Percentiles rank a stretch among this genome's conserved stretches.
Evolutionary conservation across 1,139 yeast species (phyloP).

Genomic region (Barnettozyma hawaiiensis): DNA sequence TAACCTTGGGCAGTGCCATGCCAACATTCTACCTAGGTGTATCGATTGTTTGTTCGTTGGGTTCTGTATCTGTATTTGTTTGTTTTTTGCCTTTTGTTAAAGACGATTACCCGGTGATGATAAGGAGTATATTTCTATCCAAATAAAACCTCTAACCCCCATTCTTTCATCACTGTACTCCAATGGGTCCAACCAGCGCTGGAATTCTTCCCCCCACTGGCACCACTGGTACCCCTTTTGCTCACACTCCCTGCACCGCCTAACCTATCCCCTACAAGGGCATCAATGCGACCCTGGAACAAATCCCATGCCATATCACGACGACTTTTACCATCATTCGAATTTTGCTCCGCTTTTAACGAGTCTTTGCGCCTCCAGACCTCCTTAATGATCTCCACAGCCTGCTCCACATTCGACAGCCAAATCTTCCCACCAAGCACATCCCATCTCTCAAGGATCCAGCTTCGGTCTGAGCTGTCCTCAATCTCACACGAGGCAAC

Average conservation of each 20-base stretch:
- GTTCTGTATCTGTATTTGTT: too few species aligned
- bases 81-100: background rate
- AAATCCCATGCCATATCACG: constrained; percentile 15
- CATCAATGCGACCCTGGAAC: constrained; percentile 22
- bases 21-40: too few species aligned
- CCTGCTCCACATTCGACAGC: constrained; percentile 61
- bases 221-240: too few species aligned
- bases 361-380: constrained; percentile 62
- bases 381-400: constrained; percentile 63
- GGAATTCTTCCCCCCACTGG: constrained; percentile 22
- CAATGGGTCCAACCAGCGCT: constrained; percentile 55
- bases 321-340: background rate
- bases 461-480: constrained; percentile 52
- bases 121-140: constrained; percentile 15
- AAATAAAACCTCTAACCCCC: constrained; percentile 65
- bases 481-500: constrained; percentile 62
- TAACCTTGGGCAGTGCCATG: background rate
- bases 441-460: constrained; percentile 59
- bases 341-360: constrained; percentile 1
- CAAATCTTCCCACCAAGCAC: constrained; percentile 49
- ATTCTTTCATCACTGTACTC: constrained; percentile 64
- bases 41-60: too few species aligned
- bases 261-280: constrained; percentile 33
- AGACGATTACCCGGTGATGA: background rate
- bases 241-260: constrained; percentile 32